Base-by-base conservation (phyloP, 2,329 filamentous ascomycete genomes). In the Pseudocercospora fuligena region DNA sequence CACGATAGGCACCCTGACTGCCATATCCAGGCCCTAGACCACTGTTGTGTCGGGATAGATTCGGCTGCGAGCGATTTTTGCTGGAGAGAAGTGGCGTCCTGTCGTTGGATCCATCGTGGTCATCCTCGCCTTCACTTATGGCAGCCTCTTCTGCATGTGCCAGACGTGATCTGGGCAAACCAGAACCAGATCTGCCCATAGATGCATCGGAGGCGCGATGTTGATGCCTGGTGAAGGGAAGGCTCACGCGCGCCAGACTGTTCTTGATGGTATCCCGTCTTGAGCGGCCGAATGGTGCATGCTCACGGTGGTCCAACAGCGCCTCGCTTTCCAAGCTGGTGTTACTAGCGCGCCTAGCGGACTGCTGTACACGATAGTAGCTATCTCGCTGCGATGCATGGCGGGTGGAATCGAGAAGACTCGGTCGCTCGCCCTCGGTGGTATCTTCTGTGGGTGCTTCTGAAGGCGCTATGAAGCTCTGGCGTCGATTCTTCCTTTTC, bases 281-380 rank as follows among this genome's bases (percentile, higher is more conserved):
- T 7, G 79, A 74, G 60, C 80, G 75, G 14, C 16, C 40, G 23
- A 80, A 72, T 5, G 79, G 77, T 8, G 75, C 70, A 54, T 83
- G 81, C 47, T 83, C 82, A 29, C 93, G 88, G 79, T 98, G 94
- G 79, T 98, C 94, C 19, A 98, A 82, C 72, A 98, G 82, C 7
- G 88, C 90, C 76, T 97, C 90, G 78, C 93, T 97, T 72, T 97
- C 94, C 69, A 98, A 82, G 78, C 94, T 98, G 0, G 92, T 93
- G 73, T 86, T 89, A 81, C 94, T 98, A 76, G 76, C 91, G 92
- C 23, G 75, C 71, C 47, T 60, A 21, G 56, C 75, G 2, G 65
- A 61, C 1, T 64, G 71, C 67, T 80, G 79, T 60, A 87, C 74
- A 47, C 84, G 82, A 75, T 89, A 89, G 75, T 88, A 87, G 66